Evolutionary conservation across 352 stramenopile genomes (phyloP).

Genomic region (Pythium guiyangense): DNA sequence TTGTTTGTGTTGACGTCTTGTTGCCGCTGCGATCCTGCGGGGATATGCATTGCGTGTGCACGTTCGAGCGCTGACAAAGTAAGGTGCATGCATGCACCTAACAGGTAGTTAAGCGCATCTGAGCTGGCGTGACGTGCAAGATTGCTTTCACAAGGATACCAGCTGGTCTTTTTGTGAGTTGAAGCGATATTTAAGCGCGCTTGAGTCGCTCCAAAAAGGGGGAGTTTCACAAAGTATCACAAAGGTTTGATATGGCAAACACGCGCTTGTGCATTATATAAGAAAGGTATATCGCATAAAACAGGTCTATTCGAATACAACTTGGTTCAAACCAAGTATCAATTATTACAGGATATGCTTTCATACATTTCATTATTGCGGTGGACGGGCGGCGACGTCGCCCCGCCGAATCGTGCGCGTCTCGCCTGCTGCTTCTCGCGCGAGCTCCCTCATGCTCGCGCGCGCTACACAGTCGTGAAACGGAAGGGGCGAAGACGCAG

Average conservation of each 20-base stretch:
- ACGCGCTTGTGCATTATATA: background rate
- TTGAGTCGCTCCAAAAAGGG: background rate
- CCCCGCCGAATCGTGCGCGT: background rate
- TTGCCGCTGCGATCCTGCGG: too few relatives aligned
- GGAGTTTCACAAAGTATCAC: too few relatives aligned
- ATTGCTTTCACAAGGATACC: too few relatives aligned
- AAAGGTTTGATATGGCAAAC: background rate
- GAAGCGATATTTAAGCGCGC: conserved; percentile 2
- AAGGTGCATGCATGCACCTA: too few relatives aligned
- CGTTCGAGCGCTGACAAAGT: too few relatives aligned
- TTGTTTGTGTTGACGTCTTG: too few relatives aligned
- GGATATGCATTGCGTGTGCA: too few relatives aligned
- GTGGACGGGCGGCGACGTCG: background rate
- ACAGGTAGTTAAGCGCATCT: too few relatives aligned
- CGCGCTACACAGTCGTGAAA: conserved; percentile 67
- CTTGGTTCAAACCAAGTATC: background rate
- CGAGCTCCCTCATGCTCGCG: background rate
- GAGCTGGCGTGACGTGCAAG: too few relatives aligned
- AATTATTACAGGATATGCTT: background rate
- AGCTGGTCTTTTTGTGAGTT: background rate
- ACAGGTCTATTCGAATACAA: background rate
- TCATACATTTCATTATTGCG: background rate
- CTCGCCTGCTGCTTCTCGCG: background rate
- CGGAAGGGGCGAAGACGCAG: conserved; percentile 44
- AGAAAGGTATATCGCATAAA: background rate